A percentile compares a stretch with the other conserved stretches of the same genome.
These are phyloP conservation scores for Cercospora berteroae DNA, from an alignment of 2,329 filamentous ascomycete genomes.

Conservation along the genomic window DNA sequence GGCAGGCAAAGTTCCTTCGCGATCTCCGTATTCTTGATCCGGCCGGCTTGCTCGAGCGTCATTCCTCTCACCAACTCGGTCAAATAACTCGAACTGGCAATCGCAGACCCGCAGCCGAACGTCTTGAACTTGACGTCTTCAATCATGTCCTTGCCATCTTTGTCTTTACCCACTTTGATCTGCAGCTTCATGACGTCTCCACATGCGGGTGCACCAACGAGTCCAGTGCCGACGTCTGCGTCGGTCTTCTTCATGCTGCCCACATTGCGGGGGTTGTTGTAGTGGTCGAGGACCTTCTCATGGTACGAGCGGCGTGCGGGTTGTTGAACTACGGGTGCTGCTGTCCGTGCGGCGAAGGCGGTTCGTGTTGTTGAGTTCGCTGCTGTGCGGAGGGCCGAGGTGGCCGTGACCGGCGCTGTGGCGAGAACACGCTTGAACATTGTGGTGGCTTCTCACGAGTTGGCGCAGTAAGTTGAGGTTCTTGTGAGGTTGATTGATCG, in stretches of 20 bases:
- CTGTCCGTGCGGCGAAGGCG: conserved; percentile 43
- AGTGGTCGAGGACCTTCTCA: conserved; percentile 77
- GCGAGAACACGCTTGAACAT: conserved; percentile 61
- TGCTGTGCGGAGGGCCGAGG: conserved; percentile 50
- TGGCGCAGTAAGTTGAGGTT: background rate
- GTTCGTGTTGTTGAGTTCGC: conserved; percentile 49
- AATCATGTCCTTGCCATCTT: conserved; percentile 83
- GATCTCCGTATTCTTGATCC: conserved; percentile 96
- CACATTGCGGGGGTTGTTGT: conserved; percentile 75
- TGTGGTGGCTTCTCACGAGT: conserved; percentile 25
- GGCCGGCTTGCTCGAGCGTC: conserved; percentile 88
- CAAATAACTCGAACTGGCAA: conserved; percentile 90
- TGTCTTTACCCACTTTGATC: conserved; percentile 85
- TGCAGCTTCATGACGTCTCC: conserved; percentile 94
- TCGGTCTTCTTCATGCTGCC: conserved; percentile 78
- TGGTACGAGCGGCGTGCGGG: conserved; percentile 56
- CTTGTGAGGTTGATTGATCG: background rate
- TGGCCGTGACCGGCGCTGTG: conserved; percentile 53
- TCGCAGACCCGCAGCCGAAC: conserved; percentile 90
- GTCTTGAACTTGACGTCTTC: conserved; percentile 98
- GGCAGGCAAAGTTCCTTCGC: conserved; percentile 91
- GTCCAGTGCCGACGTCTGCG: conserved; percentile 79
- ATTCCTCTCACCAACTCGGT: conserved; percentile 94
- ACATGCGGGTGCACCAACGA: conserved; percentile 86
- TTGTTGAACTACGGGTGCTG: conserved; percentile 42